Evolutionary conservation across 352 stramenopile species (phyloP).

Genomic region (Phytophthora litchii): DNA sequence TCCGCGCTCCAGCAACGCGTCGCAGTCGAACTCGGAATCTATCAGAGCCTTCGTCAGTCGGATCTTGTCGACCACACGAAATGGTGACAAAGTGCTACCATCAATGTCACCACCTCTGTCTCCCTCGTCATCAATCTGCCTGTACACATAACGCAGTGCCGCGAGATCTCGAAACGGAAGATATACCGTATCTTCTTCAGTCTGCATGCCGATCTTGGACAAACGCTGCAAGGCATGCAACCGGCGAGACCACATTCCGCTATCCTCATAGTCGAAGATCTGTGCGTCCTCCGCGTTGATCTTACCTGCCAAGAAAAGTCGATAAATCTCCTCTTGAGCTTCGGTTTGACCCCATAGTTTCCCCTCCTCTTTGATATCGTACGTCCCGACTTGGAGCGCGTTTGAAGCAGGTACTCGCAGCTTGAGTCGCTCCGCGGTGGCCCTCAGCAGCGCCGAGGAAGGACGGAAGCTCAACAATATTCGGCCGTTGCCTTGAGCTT

Average conservation of each 20-base stretch:
- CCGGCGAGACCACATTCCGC: slow-evolving; percentile 69
- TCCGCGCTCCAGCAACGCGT: slow-evolving; percentile 54
- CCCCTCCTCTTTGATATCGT: slow-evolving; percentile 44
- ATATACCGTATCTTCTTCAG: slow-evolving; percentile 31
- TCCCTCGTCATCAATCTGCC: slow-evolving; percentile 56
- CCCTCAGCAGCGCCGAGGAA: slow-evolving; percentile 45
- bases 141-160: slow-evolving; percentile 72
- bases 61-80: slow-evolving; percentile 81
- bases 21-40: slow-evolving; percentile 75
- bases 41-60: slow-evolving; percentile 73
- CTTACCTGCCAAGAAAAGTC: slow-evolving; percentile 71
- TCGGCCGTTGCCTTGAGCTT: slow-evolving; percentile 10
- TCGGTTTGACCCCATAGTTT: slow-evolving; percentile 43
- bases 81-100: slow-evolving; percentile 46
- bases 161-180: slow-evolving; percentile 57
- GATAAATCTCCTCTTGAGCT: slow-evolving; percentile 72
- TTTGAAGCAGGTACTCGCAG: slow-evolving; percentile 51
- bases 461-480: slow-evolving; percentile 64
- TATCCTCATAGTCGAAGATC: slow-evolving; percentile 64
- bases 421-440: slow-evolving; percentile 49
- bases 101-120: slow-evolving; percentile 21
- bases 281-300: slow-evolving; percentile 65
- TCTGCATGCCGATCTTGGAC: slow-evolving; percentile 7
- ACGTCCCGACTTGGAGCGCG: slow-evolving; percentile 53
- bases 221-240: slow-evolving; percentile 58